Evolutionary conservation across 73 alveolate genomes (phyloP), one percentile per base, ranked within the genome.

Genomic region (Stentor coeruleus): DNA sequence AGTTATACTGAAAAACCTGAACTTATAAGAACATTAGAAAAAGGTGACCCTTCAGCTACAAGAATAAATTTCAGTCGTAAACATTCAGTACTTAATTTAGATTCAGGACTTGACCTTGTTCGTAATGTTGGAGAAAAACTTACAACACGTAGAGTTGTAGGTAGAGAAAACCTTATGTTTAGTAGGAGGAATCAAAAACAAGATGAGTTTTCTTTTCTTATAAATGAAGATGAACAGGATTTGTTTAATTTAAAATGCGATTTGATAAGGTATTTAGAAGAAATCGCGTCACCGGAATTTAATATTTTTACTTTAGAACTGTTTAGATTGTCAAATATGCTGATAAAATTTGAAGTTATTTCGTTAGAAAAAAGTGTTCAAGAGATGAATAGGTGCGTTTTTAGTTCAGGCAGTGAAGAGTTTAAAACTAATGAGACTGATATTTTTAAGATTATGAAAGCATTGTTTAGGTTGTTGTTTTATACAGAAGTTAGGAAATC

Each of bases 1-100:
- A 58, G 77, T 20, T 55, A 74, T 39, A 79, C 55, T 30, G 74
- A 84, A 36, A 81, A 59, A 14, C 91, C 91, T 6, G 91, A 85
- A 59, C 87, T 81, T 20, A 81, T 79, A 2, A 85, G 90, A 84
- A 80, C 80, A 11, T 20, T 84, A n/a, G 37, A 31, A 66, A 20
- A 28, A 33, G 15, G 33, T 28, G 79, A 40, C 1, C 42, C n/a
- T 1, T 66, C 79, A 33, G 11, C 33, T 20, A 15, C 6, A 11
- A 49, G 6, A 49, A 11, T 20, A 49, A 49, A 49, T 20, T 49
- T 49, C 66, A 49, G 66, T 11, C 28, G 28, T 11, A 49, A 20
- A 20, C 66, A 49, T 20, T 11, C 6, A 20, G 6, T 49, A 6
- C 6, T 11, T 20, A 20, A 49, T 20, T 11, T 11, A 6, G 66